Conservation (phyloP, 1,284 basidiomycete genomes). For the Ceratobasidium sp. region DNA sequence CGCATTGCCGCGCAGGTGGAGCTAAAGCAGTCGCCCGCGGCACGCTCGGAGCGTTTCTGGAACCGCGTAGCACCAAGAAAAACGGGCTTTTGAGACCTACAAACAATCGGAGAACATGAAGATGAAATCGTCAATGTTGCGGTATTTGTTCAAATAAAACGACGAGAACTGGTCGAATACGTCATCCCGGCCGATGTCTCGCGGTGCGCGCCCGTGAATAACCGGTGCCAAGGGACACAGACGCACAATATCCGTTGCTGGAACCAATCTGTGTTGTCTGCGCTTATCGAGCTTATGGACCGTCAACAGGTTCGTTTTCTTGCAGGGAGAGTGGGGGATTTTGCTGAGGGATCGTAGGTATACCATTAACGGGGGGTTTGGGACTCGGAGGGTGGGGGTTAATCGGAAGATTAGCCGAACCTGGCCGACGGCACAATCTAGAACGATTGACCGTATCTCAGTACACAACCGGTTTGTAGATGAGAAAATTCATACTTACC, state of each 20-base stretch:
- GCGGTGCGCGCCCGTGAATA: slow-evolving; percentile 15
- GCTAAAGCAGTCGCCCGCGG: too few relatives aligned
- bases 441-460: background rate
- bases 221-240: slow-evolving; percentile 34
- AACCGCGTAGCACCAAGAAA: too few relatives aligned
- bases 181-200: background rate
- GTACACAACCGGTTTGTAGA: background rate
- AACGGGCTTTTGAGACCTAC: slow-evolving; percentile 71
- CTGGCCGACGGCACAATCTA: background rate
- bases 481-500: background rate
- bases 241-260: slow-evolving; percentile 23
- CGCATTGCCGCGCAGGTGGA: too few relatives aligned
- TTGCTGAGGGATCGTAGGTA: background rate
- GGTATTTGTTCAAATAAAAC: slow-evolving; percentile 39
- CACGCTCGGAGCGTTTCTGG: too few relatives aligned
- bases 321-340: slow-evolving; percentile 9
- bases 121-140: slow-evolving; percentile 31
- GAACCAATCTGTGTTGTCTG: background rate
- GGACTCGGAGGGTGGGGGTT: background rate
- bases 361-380: background rate
- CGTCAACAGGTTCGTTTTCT: background rate
- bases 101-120: slow-evolving; percentile 9
- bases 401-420: background rate
- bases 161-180: background rate
- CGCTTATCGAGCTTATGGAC: slow-evolving; percentile 13